Conservation (phyloP, 805 yeast species). For the Jamesozyma gamospora region DNA sequence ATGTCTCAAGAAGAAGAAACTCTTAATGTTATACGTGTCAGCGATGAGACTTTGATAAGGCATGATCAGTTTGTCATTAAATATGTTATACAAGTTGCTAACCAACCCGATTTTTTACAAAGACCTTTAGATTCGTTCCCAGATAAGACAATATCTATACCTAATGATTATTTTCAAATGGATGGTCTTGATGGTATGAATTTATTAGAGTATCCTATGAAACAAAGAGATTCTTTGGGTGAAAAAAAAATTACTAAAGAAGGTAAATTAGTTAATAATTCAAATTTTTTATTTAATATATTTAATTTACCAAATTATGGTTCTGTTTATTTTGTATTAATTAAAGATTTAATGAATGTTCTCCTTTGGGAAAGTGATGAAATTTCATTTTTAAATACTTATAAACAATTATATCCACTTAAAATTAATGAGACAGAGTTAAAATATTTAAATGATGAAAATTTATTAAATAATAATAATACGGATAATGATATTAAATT, state of each 20-base stretch:
- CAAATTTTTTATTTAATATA: slow-evolving; percentile 32
- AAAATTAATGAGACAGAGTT: slow-evolving; percentile 31
- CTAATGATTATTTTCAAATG: slow-evolving; percentile 11
- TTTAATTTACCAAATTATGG: slow-evolving; percentile 34
- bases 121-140: slow-evolving; percentile 18
- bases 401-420: slow-evolving; percentile 31
- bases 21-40: not conserved
- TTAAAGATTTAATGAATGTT: slow-evolving; percentile 28
- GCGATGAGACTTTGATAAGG: not conserved
- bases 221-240: slow-evolving; percentile 34
- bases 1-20: too few relatives aligned
- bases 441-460: slow-evolving; percentile 28
- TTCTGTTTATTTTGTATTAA: slow-evolving; percentile 30
- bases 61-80: slow-evolving; percentile 22
- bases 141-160: slow-evolving; percentile 9
- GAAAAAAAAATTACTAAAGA: slow-evolving; percentile 34
- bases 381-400: slow-evolving; percentile 32
- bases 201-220: slow-evolving; percentile 10
- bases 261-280: slow-evolving; percentile 32
- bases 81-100: slow-evolving; percentile 12
- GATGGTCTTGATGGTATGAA: slow-evolving; percentile 3
- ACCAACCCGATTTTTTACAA: slow-evolving; percentile 13
- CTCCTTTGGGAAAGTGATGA: slow-evolving; percentile 26
- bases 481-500: slow-evolving; percentile 2
- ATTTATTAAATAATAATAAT: slow-evolving; percentile 17